Conservation (phyloP, 331 rosid species). For the Dryas integrifolia region DNA sequence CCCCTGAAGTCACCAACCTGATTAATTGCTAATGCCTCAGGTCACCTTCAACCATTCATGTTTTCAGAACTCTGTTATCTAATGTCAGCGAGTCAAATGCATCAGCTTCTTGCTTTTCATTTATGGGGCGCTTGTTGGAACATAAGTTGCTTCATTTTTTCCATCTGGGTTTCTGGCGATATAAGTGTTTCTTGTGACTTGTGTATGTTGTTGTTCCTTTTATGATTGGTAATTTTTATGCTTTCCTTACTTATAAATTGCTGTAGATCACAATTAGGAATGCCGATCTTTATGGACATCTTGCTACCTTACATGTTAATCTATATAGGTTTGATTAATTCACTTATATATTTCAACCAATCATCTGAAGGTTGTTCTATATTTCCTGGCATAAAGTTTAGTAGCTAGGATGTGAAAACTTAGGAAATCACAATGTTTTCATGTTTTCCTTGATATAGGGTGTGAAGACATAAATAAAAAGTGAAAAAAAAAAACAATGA, state of each 20-base stretch:
- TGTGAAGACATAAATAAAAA: neutral
- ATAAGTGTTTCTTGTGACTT: neutral
- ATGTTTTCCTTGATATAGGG: slow-evolving; percentile 32
- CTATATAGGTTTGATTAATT: slow-evolving; percentile 34
- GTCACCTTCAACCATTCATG: no score
- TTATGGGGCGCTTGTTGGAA: neutral
- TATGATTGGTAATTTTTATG: slow-evolving; percentile 21
- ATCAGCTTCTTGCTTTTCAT: no score
- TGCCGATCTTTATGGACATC: slow-evolving; percentile 41
- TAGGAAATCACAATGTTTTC: slow-evolving; percentile 40
- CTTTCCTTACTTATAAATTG: slow-evolving; percentile 51
- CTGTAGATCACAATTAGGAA: slow-evolving; percentile 60
- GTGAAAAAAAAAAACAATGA: neutral
- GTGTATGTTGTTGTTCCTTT: neutral
- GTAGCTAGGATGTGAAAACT: slow-evolving; percentile 30
- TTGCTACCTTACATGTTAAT: slow-evolving; percentile 12
- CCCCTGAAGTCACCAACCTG: no score
- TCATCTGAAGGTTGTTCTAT: slow-evolving; percentile 38
- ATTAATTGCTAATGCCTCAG: no score
- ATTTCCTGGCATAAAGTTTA: slow-evolving; percentile 42
- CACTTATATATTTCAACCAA: slow-evolving; percentile 33
- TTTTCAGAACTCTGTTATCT: no score
- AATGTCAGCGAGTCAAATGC: no score
- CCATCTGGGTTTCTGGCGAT: neutral
- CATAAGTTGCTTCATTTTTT: neutral